These are phyloP conservation scores for Ascosphaera aggregata DNA, from an alignment of 2,329 filamentous ascomycete genomes.

Conservation along the genomic window DNA sequence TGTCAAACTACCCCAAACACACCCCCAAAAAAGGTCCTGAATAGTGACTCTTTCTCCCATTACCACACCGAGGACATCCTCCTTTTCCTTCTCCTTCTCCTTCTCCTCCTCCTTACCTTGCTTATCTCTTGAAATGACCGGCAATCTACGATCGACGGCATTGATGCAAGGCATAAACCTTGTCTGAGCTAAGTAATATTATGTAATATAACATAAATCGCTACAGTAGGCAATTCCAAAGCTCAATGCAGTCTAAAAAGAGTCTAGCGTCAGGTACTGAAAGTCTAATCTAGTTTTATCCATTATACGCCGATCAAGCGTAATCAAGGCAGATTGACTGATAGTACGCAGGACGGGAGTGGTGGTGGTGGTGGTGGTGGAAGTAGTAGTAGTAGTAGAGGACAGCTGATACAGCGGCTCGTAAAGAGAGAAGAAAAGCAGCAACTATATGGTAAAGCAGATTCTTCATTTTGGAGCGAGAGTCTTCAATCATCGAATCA, in stretches of 20 bases:
- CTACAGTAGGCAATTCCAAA: not conserved
- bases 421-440: no score
- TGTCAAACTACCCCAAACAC: no score
- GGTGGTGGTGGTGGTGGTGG: no score
- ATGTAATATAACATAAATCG: not conserved
- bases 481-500: no score
- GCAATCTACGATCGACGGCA: not conserved
- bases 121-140: not conserved
- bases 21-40: no score
- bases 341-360: not conserved
- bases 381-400: no score
- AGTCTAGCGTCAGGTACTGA: not conserved
- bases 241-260: constrained; percentile 2
- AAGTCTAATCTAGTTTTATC: not conserved
- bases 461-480: no score
- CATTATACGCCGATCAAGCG: not conserved
- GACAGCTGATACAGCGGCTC: no score
- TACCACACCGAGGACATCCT: no score
- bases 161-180: not conserved
- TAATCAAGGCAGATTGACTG: not conserved
- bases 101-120: not conserved
- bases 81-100: constrained; percentile 21
- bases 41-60: no score
- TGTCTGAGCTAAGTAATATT: not conserved
- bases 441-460: no score